phyloP scores from a whole-genome alignment of 495 filamentous ascomycete species.

The Aspergillus indologenus region DNA sequence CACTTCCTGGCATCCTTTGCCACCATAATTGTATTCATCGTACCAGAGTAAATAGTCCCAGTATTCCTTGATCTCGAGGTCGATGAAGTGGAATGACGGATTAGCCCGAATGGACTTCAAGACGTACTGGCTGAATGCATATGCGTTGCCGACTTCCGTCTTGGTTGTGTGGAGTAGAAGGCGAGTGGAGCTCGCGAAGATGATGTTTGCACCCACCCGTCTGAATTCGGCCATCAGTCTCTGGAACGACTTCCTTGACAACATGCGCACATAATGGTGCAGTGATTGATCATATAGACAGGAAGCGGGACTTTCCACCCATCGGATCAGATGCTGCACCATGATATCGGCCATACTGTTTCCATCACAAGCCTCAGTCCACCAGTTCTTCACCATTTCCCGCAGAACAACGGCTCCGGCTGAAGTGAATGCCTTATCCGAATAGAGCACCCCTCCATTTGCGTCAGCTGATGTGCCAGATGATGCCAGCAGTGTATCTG shows the following conservation, averaged over 20 bases:
- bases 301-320: slow-evolving; percentile 87
- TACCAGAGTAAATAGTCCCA: slow-evolving; percentile 99
- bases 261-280: slow-evolving; percentile 97
- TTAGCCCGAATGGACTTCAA: slow-evolving; percentile 93
- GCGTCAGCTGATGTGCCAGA: slow-evolving; percentile 62
- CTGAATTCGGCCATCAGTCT: slow-evolving; percentile 97
- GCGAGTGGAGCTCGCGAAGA: slow-evolving; percentile 86
- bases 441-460: slow-evolving; percentile 67
- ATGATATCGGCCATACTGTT: slow-evolving; percentile 95
- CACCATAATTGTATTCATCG: slow-evolving; percentile 97
- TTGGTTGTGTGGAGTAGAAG: slow-evolving; percentile 95
- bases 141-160: slow-evolving; percentile 94
- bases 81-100: slow-evolving; percentile 94
- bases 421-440: slow-evolving; percentile 90
- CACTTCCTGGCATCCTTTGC: slow-evolving; percentile 83
- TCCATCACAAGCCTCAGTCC: slow-evolving; percentile 88
- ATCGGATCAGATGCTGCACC: slow-evolving; percentile 95
- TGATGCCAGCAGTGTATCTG: slow-evolving; percentile 58
- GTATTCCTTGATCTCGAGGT: slow-evolving; percentile 96
- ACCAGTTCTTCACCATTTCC: slow-evolving; percentile 99
- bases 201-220: slow-evolving; percentile 87
- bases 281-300: slow-evolving; percentile 96
- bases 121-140: slow-evolving; percentile 94
- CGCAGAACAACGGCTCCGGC: slow-evolving; percentile 85
- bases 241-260: slow-evolving; percentile 93